These are phyloP conservation scores for Eucalyptus curtisii DNA, from an alignment of 345 rosid species.

Conservation along the genomic window DNA sequence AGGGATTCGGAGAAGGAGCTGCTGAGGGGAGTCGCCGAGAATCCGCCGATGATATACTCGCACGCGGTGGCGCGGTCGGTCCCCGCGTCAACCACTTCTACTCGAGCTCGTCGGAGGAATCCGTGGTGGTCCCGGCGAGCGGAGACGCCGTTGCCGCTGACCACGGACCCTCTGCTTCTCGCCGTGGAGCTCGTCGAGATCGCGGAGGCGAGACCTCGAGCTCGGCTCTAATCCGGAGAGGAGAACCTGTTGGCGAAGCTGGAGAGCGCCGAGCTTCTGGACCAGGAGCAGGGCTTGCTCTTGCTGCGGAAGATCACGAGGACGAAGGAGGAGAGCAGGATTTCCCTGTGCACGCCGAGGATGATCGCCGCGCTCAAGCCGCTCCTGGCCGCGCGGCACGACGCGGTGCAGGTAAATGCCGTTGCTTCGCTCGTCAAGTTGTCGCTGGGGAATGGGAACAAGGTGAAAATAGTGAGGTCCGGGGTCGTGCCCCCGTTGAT, in stretches of 20 bases:
- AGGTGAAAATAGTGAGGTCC: conserved; percentile 56
- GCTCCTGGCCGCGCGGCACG: conserved; percentile 46
- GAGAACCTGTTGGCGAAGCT: conserved; percentile 36
- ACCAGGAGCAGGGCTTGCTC: conserved; percentile 50
- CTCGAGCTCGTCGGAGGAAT: conserved; percentile 49
- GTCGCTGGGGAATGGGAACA: conserved; percentile 54
- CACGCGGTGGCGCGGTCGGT: conserved; percentile 48
- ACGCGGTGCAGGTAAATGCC: conserved; percentile 54
- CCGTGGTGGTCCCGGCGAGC: conserved; percentile 32
- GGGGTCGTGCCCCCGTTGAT: conserved; percentile 62
- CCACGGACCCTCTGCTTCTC: conserved; percentile 66
- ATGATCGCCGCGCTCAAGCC: conserved; percentile 41
- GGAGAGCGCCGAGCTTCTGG: conserved; percentile 31
- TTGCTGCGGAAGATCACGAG: conserved; percentile 51
- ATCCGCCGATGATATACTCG: conserved; percentile 11
- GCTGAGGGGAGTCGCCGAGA: conserved; percentile 41
- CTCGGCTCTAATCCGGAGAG: conserved; percentile 30
- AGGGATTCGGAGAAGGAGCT: conserved; percentile 64
- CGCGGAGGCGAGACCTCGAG: conserved; percentile 12
- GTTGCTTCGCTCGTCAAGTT: conserved; percentile 63
- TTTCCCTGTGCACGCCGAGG: conserved; percentile 40
- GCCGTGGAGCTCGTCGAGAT: conserved; percentile 19
- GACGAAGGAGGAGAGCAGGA: conserved; percentile 30
- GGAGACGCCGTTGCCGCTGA: conserved; percentile 54
- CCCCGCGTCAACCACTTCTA: conserved; percentile 19